Base-by-base conservation (phyloP, 176 grass and related monocot genomes). In the Tillandsia leiboldiana region DNA sequence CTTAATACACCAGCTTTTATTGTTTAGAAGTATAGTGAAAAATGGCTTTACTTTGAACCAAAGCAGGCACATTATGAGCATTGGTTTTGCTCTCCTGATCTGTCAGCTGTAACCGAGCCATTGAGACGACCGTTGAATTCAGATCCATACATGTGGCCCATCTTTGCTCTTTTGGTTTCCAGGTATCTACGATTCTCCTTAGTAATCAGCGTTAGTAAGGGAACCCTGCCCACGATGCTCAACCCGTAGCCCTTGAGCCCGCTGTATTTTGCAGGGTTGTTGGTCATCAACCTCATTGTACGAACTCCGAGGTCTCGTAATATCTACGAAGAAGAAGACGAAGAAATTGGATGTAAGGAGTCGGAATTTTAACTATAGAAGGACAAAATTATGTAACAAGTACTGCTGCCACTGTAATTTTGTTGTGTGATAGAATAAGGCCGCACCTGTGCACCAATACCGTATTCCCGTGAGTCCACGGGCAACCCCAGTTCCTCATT, bases 221-320 rank as follows among this genome's bases (percentile, higher is more conserved):
- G 85, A 65, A 96, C 87, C 69, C 87, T 87, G 65, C 91, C 84
- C 1, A 68, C 82, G 53, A 96, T 78, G 72, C 91, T 96, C 75
- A 96, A 28, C n/a, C 91, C 91, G 2, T 96, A 88, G 28, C 91
- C 87, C 72, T 96, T 91, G 1, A 96, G 82, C 68, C 91, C 91
- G 26, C 71, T 29, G 69, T 96, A 96, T 70, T 96, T 96, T 63
- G 91, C 77, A 12, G 91, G 91, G 63, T 96, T 96, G 57, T 96
- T 96, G 5, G 91, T 96, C 91, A 96, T 91, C 23, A 96, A 13
- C 69, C 73, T 88, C 87, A 96, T 96, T 0, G 91, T 90, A 72
- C 85, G 91, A 66, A 96, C 87, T 23, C 91, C 87, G 5, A 96
- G 69, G 72, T 96, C 91, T 1, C 69, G 82, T 33, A 96, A 42